Base-by-base conservation (phyloP, 2,329 filamentous ascomycete genomes). In the Sarocladium strictum region DNA sequence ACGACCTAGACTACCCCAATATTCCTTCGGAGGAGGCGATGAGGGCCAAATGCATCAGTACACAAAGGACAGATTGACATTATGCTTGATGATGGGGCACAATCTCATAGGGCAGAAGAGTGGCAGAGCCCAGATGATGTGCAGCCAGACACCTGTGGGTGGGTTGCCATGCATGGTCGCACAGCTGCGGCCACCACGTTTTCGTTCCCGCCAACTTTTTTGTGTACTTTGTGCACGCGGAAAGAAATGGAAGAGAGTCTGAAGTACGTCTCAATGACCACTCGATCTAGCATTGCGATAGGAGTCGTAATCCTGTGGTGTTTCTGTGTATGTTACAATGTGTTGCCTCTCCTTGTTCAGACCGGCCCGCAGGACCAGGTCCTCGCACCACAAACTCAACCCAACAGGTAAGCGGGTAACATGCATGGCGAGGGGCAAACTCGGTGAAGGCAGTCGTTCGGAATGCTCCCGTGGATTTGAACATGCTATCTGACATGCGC, bases 71-170 rank as follows among this genome's bases (percentile, higher is more conserved):
- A 49, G 15, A 40, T 27, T 32, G n/a, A 24, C 43, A 17, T 14
- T 21, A 23, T 51, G 47, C 29, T 63, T 68, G 70, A 69, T 73
- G 72, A 74, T 73, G 70, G 71, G 72, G 72, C 72, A 72, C 59
- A 58, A 58, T 69, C 64, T 67, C 57, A 73, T 72, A 73, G 71
- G 71, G 61, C 57, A 54, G 57, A 51, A 7, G n/a, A 23, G 9
- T 17, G 23, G n/a, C 32, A 17, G 15, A 51, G 56, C 33, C 33
- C 53, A 23, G 21, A 51, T 35, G 47, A 51, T 60, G 54, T 54
- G 38, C 27, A 43, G 29, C 14, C 24, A 29, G n/a, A 29, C 24
- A 15, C 10, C 43, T 51, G 26, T 21, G 47, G 26, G 47, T 51
- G 47, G 47, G 26, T 51, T 26, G n/a, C 47, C 29, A 19, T 51